Evolutionary conservation across 179 eudicot genomes (phyloP), one percentile per base, ranked within the genome.

Genomic region (Beta lomatogona): DNA sequence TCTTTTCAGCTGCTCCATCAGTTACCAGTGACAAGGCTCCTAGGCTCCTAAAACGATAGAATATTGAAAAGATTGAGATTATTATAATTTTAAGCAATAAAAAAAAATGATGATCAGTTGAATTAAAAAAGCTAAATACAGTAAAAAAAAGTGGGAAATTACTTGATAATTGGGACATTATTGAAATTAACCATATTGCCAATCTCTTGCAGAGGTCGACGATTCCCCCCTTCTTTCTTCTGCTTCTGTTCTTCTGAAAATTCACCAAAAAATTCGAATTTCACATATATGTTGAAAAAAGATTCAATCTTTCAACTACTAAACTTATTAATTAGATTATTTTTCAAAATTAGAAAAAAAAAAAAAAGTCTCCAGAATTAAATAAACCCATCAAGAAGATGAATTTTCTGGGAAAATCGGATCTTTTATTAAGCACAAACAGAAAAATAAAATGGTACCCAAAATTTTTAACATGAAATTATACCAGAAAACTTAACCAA

Each of bases 141-240:
- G 19, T 52, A 1, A 50, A 63, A 50, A 44, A 45, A 36, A 36
- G 13, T 22, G 48, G 25, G 60, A 71, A 25, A 55, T 86, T 86
- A 88, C 90, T 86, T 88, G 83, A 82, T 82, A 46, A 88, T 84
- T 64, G 87, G 90, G 25, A 74, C 89, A 78, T 86, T 86, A 13
- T 86, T 71, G 8, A 58, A 45, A 65, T 84, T 82, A 31, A 83
- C 87, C 68, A 84, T 18, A 80, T 88, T 88, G 45, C 88, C 82
- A 75, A 88, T 88, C 76, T 88, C 90, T 86, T 86, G 87, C 66
- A 88, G 88, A 3, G 90, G 86, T 84, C 84, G 46, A 21, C 90
- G 82, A 68, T 82, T 88, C 71, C 87, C 90, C 16, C 48, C 83
- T 84, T 83, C 89, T 77, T 84, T 86, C 87, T 82, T 86, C 81